Conservation (phyloP, 768 basidiomycete species). For the Coprinopsis marcescibilis region DNA sequence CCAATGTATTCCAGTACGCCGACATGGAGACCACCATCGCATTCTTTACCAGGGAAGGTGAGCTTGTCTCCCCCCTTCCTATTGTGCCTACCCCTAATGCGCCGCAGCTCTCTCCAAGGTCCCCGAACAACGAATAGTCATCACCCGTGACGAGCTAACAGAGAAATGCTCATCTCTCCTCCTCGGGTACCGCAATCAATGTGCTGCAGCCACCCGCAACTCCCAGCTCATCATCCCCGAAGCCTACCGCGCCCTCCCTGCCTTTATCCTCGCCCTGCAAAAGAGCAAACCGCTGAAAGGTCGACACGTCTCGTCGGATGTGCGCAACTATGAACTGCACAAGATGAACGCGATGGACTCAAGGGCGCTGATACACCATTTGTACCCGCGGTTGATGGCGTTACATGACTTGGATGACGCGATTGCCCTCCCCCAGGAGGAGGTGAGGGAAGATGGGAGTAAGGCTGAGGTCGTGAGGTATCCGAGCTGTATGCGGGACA, state of each 20-base stretch:
- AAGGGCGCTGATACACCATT: constrained; percentile 62
- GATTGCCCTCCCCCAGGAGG: constrained; percentile 59
- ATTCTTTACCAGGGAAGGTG: constrained; percentile 74
- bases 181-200: constrained; percentile 82
- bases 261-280: constrained; percentile 73
- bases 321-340: constrained; percentile 82
- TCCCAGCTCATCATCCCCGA: constrained; percentile 89
- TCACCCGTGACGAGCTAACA: constrained; percentile 81
- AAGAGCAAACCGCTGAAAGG: constrained; percentile 95
- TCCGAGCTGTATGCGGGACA: constrained; percentile 76
- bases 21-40: constrained; percentile 83
- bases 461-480: constrained; percentile 52
- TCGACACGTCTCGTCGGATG: constrained; percentile 87
- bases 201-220: constrained; percentile 67
- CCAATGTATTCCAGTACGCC: constrained; percentile 84
- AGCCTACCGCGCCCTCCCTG: constrained; percentile 79
- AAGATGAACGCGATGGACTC: constrained; percentile 67
- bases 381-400: constrained; percentile 87
- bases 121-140: constrained; percentile 50
- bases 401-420: constrained; percentile 76
- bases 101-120: constrained; percentile 63
- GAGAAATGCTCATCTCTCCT: constrained; percentile 79
- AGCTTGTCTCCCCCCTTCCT: not conserved
- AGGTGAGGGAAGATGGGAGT: constrained; percentile 20
- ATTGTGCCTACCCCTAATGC: not conserved